Evolutionary conservation across 2,329 filamentous ascomycete genomes (phyloP).

Genomic region (Hypoxylon sp.): DNA sequence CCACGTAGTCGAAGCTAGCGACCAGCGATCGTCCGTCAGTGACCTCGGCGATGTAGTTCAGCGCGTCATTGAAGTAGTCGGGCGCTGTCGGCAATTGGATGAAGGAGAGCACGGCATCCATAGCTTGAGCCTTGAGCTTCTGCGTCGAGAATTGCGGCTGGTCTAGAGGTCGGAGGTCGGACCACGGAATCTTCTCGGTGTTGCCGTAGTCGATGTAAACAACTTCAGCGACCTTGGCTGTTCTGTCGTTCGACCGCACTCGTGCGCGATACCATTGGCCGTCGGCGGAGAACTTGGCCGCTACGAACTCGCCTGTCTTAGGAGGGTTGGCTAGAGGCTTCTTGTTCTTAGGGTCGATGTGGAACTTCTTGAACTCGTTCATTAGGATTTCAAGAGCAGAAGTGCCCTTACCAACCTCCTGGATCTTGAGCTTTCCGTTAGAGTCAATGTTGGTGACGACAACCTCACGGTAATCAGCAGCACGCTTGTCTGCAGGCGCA

Average conservation of each 20-base stretch:
- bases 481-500: slow-evolving; percentile 74
- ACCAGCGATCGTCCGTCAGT: slow-evolving; percentile 85
- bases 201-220: slow-evolving; percentile 98
- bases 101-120: slow-evolving; percentile 89
- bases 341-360: slow-evolving; percentile 85
- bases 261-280: slow-evolving; percentile 95
- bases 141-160: slow-evolving; percentile 83
- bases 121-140: slow-evolving; percentile 88
- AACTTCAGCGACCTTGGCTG: slow-evolving; percentile 89
- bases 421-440: slow-evolving; percentile 87
- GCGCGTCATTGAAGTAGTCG: slow-evolving; percentile 87
- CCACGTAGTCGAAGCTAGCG: slow-evolving; percentile 89
- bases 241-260: slow-evolving; percentile 91
- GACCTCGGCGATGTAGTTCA: slow-evolving; percentile 80
- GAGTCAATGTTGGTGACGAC: slow-evolving; percentile 91
- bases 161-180: slow-evolving; percentile 83
- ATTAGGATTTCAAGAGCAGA: slow-evolving; percentile 88
- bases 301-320: slow-evolving; percentile 92
- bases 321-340: slow-evolving; percentile 80
- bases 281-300: slow-evolving; percentile 91
- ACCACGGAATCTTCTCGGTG: slow-evolving; percentile 89
- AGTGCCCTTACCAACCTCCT: slow-evolving; percentile 90
- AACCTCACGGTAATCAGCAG: slow-evolving; percentile 90
- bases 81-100: slow-evolving; percentile 86
- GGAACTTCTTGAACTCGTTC: slow-evolving; percentile 91